phyloP scores from a whole-genome alignment of 1,139 yeast genomes.

The Pneumocystis oryctolagi region DNA sequence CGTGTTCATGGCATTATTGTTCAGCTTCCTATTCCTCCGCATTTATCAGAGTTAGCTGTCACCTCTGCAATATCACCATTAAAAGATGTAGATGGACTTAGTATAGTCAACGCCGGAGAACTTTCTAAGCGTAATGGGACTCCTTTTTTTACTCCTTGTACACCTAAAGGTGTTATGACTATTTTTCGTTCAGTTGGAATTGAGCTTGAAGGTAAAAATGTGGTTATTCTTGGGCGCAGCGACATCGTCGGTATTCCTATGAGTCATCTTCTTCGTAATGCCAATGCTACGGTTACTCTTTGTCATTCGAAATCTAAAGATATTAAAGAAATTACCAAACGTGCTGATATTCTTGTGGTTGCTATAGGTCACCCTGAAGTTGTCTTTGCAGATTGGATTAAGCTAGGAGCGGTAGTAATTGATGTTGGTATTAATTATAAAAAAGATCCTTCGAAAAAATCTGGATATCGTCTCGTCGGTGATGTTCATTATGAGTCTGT shows the following conservation, averaged over 20 bases:
- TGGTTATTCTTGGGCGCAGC: constrained; percentile 92
- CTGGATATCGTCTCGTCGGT: constrained; percentile 81
- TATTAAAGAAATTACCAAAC: constrained; percentile 42
- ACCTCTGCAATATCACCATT: constrained; percentile 61
- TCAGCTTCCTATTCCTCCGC: constrained; percentile 79
- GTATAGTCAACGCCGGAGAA: constrained; percentile 81
- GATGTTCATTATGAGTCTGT: constrained; percentile 76
- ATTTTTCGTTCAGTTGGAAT: constrained; percentile 53
- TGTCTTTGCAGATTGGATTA: constrained; percentile 82
- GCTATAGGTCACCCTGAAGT: constrained; percentile 79
- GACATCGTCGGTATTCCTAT: constrained; percentile 95
- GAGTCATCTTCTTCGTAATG: constrained; percentile 61
- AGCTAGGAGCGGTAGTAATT: constrained; percentile 68
- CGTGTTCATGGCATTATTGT: constrained; percentile 76
- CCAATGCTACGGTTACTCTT: constrained; percentile 76
- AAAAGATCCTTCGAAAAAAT: constrained; percentile 57
- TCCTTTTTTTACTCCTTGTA: constrained; percentile 82
- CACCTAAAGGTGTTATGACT: constrained; percentile 87
- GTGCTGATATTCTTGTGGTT: constrained; percentile 81
- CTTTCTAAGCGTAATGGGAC: constrained; percentile 75
- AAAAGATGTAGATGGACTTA: constrained; percentile 95
- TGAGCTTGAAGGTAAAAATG: constrained; percentile 55
- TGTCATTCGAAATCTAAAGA: constrained; percentile 64
- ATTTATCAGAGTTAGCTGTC: constrained; percentile 61
- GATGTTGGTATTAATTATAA: constrained; percentile 94